A percentile compares a stretch with the other conserved stretches of the same genome.
These are phyloP conservation scores for Irpex lacteus DNA, from an alignment of 1,284 basidiomycete genomes.

Conservation along the genomic window DNA sequence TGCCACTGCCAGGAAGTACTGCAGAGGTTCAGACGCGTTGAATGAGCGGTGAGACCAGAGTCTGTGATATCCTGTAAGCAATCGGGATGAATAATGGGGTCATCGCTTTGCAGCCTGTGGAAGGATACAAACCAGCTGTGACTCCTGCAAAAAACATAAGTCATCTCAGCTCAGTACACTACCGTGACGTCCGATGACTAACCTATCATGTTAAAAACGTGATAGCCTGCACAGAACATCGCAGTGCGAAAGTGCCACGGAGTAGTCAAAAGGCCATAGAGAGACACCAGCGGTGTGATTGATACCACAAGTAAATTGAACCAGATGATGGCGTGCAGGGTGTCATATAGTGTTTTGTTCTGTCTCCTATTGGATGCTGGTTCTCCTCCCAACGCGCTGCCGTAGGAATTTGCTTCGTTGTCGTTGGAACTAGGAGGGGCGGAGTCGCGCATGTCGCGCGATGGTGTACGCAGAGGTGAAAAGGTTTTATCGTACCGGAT, in stretches of 20 bases:
- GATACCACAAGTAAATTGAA: slow-evolving; percentile 20
- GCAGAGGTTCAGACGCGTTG: slow-evolving; percentile 73
- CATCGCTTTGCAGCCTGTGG: background rate
- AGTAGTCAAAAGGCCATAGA: slow-evolving; percentile 18
- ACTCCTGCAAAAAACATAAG: slow-evolving; percentile 19
- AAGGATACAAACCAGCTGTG: slow-evolving; percentile 20
- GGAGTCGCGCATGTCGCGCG: too few relatives aligned
- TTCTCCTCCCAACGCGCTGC: background rate
- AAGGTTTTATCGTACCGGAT: too few relatives aligned
- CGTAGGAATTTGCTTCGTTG: background rate
- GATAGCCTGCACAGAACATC: slow-evolving; percentile 47
- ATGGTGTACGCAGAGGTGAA: too few relatives aligned
- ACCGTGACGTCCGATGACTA: background rate
- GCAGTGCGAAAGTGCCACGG: slow-evolving; percentile 38
- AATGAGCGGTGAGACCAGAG: slow-evolving; percentile 90
- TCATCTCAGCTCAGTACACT: background rate
- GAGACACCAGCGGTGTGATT: slow-evolving; percentile 17
- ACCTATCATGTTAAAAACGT: slow-evolving; percentile 58
- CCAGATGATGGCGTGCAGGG: slow-evolving; percentile 17
- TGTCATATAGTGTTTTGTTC: background rate
- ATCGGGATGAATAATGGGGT: background rate
- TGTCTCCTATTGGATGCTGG: background rate
- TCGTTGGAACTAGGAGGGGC: too few relatives aligned
- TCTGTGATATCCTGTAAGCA: slow-evolving; percentile 73
- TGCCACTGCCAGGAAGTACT: slow-evolving; percentile 71